Conservation (phyloP, 331 rosid genomes). For the Cydonia oblonga region DNA sequence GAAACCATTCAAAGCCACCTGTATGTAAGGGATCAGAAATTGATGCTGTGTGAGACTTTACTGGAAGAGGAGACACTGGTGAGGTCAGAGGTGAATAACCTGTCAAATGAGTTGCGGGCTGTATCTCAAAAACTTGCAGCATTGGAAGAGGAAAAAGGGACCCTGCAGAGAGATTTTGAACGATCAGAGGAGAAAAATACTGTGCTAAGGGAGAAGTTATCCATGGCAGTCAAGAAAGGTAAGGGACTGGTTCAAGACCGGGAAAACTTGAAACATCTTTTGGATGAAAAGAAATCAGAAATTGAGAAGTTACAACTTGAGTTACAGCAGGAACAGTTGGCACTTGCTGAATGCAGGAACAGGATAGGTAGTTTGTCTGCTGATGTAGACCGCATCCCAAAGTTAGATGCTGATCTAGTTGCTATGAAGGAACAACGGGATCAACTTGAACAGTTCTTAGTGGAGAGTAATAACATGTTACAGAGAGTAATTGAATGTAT, state of each 20-base stretch:
- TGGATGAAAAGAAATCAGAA: conserved; percentile 68
- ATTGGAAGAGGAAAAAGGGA: conserved; percentile 53
- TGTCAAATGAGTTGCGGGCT: conserved; percentile 44
- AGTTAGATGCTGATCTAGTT: conserved; percentile 63
- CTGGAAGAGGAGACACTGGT: conserved; percentile 61
- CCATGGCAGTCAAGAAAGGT: conserved; percentile 99
- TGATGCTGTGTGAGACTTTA: conserved; percentile 50
- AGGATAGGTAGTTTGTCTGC: conserved; percentile 45
- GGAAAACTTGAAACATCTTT: conserved; percentile 61
- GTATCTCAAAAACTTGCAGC: conserved; percentile 45
- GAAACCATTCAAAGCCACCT: conserved; percentile 58
- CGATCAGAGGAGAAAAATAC: conserved; percentile 70
- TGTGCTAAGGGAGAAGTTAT: conserved; percentile 75
- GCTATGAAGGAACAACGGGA: conserved; percentile 48
- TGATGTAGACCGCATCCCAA: conserved; percentile 48
- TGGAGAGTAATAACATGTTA: conserved; percentile 59
- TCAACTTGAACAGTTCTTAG: conserved; percentile 58
- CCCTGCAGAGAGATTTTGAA: conserved; percentile 59
- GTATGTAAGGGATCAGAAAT: conserved; percentile 54
- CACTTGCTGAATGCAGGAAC: conserved; percentile 46
- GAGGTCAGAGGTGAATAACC: conserved; percentile 36
- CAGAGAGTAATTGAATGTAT: conserved; percentile 61
- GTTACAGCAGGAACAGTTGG: conserved; percentile 51
- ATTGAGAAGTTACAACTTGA: conserved; percentile 60
- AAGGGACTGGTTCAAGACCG: conserved; percentile 95